Conservation (phyloP, 805 yeast genomes). For the Saccharomycopsis fodiens region DNA sequence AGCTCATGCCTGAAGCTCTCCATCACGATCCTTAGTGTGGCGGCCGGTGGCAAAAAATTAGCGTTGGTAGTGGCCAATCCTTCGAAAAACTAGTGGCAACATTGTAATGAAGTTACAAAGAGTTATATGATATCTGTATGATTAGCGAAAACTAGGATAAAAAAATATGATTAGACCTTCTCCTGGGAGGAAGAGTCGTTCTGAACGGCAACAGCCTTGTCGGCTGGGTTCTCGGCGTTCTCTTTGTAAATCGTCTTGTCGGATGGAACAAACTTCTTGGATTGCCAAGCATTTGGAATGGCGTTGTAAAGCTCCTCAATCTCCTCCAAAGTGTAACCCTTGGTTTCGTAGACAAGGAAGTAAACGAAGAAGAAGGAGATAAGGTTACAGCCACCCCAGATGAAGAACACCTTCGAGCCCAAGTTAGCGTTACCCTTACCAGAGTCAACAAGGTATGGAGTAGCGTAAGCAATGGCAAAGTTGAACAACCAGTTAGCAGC, state of each 20-base stretch:
- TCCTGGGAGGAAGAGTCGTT: background rate
- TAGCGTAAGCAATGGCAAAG: slow-evolving; percentile 64
- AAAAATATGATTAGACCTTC: background rate
- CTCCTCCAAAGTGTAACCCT: slow-evolving; percentile 60
- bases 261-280: slow-evolving; percentile 26
- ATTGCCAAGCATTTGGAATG: slow-evolving; percentile 30
- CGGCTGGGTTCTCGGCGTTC: background rate
- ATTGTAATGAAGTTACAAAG: background rate
- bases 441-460: slow-evolving; percentile 61
- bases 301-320: slow-evolving; percentile 49
- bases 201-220: background rate
- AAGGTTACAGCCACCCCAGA: slow-evolving; percentile 66
- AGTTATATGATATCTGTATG: background rate
- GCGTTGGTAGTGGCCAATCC: too few species aligned
- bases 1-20: too few species aligned
- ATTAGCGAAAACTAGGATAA: background rate
- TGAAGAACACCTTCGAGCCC: slow-evolving; percentile 59
- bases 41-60: too few species aligned
- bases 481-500: slow-evolving; percentile 78
- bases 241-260: background rate
- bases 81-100: background rate
- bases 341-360: slow-evolving; percentile 55
- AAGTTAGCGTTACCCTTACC: slow-evolving; percentile 55
- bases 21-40: too few species aligned
- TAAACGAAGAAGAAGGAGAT: slow-evolving; percentile 51